Evolutionary conservation across 2,329 filamentous ascomycete genomes (phyloP).

Genomic region (Paracoccidioides lutzii): DNA sequence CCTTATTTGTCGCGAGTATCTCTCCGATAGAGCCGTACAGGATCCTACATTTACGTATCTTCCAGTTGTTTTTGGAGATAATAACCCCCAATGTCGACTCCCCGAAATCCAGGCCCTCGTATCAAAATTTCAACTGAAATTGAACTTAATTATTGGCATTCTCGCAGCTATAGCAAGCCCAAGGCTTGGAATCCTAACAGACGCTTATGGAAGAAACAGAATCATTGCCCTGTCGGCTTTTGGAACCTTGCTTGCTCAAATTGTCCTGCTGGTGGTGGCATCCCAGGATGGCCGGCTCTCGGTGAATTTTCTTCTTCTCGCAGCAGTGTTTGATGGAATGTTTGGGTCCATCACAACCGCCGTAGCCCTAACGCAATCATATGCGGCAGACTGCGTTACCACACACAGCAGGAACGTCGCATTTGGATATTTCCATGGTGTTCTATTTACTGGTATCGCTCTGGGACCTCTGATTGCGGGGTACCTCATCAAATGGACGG

Average conservation of each 20-base stretch:
- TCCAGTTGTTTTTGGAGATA: slow-evolving; percentile 53
- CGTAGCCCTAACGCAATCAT: slow-evolving; percentile 68
- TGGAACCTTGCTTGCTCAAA: slow-evolving; percentile 62
- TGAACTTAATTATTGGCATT: slow-evolving; percentile 60
- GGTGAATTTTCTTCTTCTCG: slow-evolving; percentile 67
- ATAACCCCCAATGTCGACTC: slow-evolving; percentile 68
- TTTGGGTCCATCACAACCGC: slow-evolving; percentile 80
- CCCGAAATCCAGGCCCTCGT: slow-evolving; percentile 66
- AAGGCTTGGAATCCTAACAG: slow-evolving; percentile 71
- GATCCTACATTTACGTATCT: slow-evolving; percentile 49
- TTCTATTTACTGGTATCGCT: slow-evolving; percentile 78
- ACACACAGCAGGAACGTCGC: slow-evolving; percentile 66
- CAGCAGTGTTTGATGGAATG: slow-evolving; percentile 66
- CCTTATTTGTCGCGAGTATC: slow-evolving; percentile 73
- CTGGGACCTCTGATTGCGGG: slow-evolving; percentile 72
- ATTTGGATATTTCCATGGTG: slow-evolving; percentile 83
- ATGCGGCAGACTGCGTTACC: slow-evolving; percentile 76
- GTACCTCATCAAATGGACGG: slow-evolving; percentile 63
- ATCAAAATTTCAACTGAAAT: slow-evolving; percentile 63
- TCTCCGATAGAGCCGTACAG: slow-evolving; percentile 49
- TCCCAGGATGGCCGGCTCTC: slow-evolving; percentile 58
- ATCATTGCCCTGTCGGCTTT: slow-evolving; percentile 60
- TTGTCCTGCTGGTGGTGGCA: slow-evolving; percentile 65
- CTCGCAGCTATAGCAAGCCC: slow-evolving; percentile 72
- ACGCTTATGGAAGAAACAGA: slow-evolving; percentile 67